These are phyloP conservation scores for Rhizopogon roseolus DNA, from an alignment of 768 basidiomycete genomes.

Conservation along the genomic window DNA sequence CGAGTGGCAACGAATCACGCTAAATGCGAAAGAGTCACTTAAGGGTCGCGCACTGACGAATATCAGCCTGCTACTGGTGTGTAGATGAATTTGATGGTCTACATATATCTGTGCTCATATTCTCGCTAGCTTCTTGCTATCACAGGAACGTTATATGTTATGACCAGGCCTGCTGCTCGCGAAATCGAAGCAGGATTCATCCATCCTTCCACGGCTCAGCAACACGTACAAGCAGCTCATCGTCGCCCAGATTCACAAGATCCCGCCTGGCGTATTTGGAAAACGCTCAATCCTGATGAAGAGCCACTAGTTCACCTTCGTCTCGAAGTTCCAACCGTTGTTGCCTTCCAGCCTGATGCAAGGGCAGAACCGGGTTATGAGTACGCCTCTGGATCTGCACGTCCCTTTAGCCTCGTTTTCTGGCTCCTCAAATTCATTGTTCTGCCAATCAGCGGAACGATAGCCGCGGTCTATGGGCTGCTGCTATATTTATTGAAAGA, in stretches of 20 bases:
- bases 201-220: constrained; percentile 21
- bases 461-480: constrained; percentile 65
- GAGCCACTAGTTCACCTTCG: constrained; percentile 69
- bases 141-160: constrained; percentile 69
- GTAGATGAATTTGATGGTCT: constrained; percentile 11
- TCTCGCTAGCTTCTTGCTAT: constrained; percentile 64
- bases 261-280: constrained; percentile 71
- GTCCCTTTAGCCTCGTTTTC: constrained; percentile 52
- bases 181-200: constrained; percentile 16
- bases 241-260: constrained; percentile 31
- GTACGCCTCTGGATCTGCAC: constrained; percentile 38
- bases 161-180: constrained; percentile 50
- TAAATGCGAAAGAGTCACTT: constrained; percentile 38
- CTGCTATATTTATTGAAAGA: constrained; percentile 87
- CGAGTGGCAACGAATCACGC: constrained; percentile 27
- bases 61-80: constrained; percentile 73
- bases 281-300: constrained; percentile 65
- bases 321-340: constrained; percentile 72
- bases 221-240: constrained; percentile 28
- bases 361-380: constrained; percentile 19
- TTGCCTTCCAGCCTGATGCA: constrained; percentile 54
- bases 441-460: constrained; percentile 79
- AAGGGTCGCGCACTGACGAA: constrained; percentile 71
- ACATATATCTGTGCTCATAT: constrained; percentile 2
- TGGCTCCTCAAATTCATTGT: constrained; percentile 82